Percentiles rank a stretch among this genome's conserved stretches.
Conservation (phyloP, 2,329 filamentous ascomycete species). For the Aspergillus udagawae region DNA sequence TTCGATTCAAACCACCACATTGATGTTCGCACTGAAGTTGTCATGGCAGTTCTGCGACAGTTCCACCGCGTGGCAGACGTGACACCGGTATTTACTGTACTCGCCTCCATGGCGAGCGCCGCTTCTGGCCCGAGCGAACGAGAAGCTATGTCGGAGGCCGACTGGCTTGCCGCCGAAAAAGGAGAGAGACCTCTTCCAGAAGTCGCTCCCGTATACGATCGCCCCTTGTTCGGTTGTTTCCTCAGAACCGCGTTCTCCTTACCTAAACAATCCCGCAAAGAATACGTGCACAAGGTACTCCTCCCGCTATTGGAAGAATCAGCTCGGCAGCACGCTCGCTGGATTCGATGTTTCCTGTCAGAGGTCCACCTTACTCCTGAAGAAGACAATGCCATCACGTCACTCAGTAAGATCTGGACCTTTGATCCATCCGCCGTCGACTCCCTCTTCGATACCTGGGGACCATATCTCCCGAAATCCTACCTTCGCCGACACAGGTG, state of each 20-base stretch:
- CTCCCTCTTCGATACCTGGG: constrained; percentile 8
- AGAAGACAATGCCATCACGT: not conserved
- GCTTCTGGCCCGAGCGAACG: constrained; percentile 12
- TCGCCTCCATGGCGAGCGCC: constrained; percentile 2
- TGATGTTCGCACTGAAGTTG: constrained; percentile 10
- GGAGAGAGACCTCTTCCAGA: constrained; percentile 3
- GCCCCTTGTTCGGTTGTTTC: constrained; percentile 11
- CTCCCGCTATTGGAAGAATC: constrained; percentile 16
- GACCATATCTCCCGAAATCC: constrained; percentile 10
- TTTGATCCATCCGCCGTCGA: constrained; percentile 7
- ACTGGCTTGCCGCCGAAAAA: constrained; percentile 11
- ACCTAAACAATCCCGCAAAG: constrained; percentile 1
- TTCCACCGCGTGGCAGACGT: constrained; percentile 1
- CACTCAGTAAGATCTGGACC: constrained; percentile 10
- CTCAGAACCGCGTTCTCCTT: constrained; percentile 2
- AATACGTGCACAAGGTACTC: constrained; percentile 12
- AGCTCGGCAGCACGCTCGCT: constrained; percentile 14
- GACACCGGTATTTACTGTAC: not conserved
- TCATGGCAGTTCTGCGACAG: constrained; percentile 9
- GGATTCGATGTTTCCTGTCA: constrained; percentile 17
- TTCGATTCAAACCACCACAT: constrained; percentile 8
- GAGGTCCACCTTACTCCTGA: constrained; percentile 1
- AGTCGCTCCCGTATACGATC: not conserved
- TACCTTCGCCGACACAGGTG: constrained; percentile 11
- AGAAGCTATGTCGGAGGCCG: constrained; percentile 1